Evolutionary conservation across 1,284 basidiomycete species (phyloP).

Genomic region (Leccinum cinnamomeum): DNA sequence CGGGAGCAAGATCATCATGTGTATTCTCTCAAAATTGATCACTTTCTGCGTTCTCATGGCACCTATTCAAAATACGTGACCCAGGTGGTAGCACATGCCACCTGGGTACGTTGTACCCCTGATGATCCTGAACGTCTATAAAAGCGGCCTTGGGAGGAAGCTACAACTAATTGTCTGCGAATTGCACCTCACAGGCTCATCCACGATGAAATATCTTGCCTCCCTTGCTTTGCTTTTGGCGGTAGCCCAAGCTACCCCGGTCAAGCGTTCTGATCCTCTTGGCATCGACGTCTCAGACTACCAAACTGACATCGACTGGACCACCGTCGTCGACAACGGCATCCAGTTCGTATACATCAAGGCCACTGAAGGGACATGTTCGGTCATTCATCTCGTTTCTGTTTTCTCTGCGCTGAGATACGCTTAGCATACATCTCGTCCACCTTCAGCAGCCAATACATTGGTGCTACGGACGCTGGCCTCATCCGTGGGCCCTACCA

Average conservation of each 20-base stretch:
- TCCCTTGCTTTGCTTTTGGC: slow-evolving; percentile 19
- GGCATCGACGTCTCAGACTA: slow-evolving; percentile 60
- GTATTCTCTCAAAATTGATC: neutral
- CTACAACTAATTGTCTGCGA: neutral
- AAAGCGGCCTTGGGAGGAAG: slow-evolving; percentile 1
- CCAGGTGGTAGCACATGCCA: slow-evolving; percentile 16
- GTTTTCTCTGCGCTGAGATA: neutral
- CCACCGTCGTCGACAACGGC: slow-evolving; percentile 53
- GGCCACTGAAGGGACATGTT: slow-evolving; percentile 66
- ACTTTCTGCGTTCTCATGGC: slow-evolving; percentile 13
- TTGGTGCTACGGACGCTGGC: slow-evolving; percentile 38
- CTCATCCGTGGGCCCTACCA: slow-evolving; percentile 55
- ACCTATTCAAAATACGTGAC: slow-evolving; percentile 4
- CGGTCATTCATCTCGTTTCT: slow-evolving; percentile 8
- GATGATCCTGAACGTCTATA: slow-evolving; percentile 11
- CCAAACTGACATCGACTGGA: slow-evolving; percentile 56
- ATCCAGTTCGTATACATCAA: slow-evolving; percentile 67
- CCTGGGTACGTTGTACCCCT: neutral
- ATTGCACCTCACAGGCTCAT: neutral
- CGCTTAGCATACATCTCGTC: slow-evolving; percentile 36
- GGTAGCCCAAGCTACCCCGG: slow-evolving; percentile 13
- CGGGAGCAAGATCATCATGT: neutral
- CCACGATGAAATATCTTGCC: slow-evolving; percentile 24
- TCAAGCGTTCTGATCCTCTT: slow-evolving; percentile 40
- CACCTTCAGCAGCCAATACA: slow-evolving; percentile 34